phyloP scores from a whole-genome alignment of 306 rosid species.

The Benincasa hispida region DNA sequence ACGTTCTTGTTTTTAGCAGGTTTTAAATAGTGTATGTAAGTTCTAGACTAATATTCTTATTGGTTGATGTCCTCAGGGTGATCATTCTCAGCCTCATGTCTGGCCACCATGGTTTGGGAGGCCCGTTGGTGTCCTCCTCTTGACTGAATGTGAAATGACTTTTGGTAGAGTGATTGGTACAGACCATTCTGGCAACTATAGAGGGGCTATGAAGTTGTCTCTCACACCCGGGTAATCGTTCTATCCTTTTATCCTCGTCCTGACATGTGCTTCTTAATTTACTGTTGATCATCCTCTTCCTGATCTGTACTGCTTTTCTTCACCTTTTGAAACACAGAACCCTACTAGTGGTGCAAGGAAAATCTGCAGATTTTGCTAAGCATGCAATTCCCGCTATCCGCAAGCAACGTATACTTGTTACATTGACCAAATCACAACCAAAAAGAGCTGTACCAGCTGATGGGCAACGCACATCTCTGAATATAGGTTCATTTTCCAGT shows the following conservation, averaged over 20 bases:
- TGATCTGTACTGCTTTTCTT: slow-evolving; percentile 1
- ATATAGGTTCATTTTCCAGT: slow-evolving; percentile 27
- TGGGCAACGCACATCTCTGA: slow-evolving; percentile 35
- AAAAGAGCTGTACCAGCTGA: slow-evolving; percentile 38
- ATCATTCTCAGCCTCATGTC: slow-evolving; percentile 71
- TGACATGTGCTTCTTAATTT: neutral
- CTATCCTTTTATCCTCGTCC: neutral
- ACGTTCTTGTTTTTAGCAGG: neutral
- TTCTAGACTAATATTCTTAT: slow-evolving; percentile 8
- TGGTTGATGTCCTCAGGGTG: slow-evolving; percentile 53
- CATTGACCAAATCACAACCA: slow-evolving; percentile 61
- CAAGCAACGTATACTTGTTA: slow-evolving; percentile 69
- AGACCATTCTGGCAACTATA: slow-evolving; percentile 76
- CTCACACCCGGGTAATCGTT: slow-evolving; percentile 69
- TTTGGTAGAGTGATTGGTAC: slow-evolving; percentile 54
- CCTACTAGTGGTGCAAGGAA: slow-evolving; percentile 63
- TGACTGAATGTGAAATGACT: slow-evolving; percentile 84
- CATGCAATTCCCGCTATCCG: slow-evolving; percentile 73
- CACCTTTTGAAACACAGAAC: slow-evolving; percentile 30
- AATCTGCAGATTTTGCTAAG: slow-evolving; percentile 54
- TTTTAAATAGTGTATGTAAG: neutral
- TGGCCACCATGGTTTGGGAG: slow-evolving; percentile 84
- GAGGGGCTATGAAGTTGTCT: slow-evolving; percentile 55
- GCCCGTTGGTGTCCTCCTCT: slow-evolving; percentile 55
- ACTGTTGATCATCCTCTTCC: neutral